Conservation (phyloP, 202 grass and related monocot genomes). For the Musa balbisiana region DNA sequence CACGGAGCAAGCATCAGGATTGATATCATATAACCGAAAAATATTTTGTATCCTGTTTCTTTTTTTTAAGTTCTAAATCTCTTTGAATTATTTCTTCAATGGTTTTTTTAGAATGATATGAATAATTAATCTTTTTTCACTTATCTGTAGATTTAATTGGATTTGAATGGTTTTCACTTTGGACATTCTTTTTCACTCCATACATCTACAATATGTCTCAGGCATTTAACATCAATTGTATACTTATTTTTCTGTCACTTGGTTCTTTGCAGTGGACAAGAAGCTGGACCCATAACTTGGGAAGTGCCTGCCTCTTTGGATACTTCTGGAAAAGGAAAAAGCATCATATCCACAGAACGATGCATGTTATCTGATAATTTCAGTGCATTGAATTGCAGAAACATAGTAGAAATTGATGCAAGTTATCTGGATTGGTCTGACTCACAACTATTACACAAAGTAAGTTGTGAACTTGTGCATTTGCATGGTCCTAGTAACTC, state of each 20-base stretch:
- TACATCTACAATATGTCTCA: not conserved
- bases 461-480: slow-evolving; percentile 20
- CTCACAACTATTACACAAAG: slow-evolving; percentile 48
- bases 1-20: not conserved
- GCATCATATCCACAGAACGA: slow-evolving; percentile 19
- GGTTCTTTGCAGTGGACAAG: slow-evolving; percentile 53
- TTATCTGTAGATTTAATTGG: not conserved
- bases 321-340: slow-evolving; percentile 27
- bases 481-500: not conserved
- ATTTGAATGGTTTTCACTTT: not conserved
- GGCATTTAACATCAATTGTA: not conserved
- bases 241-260: slow-evolving; percentile 24
- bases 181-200: not conserved
- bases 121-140: not conserved
- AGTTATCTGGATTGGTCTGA: slow-evolving; percentile 34
- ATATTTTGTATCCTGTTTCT: not conserved
- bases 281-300: slow-evolving; percentile 65
- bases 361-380: slow-evolving; percentile 39
- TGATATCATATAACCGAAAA: not conserved
- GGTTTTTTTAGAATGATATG: no score
- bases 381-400: slow-evolving; percentile 21
- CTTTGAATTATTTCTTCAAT: not conserved
- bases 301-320: slow-evolving; percentile 21
- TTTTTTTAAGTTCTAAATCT: not conserved
- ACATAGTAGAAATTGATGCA: slow-evolving; percentile 30